Evolutionary conservation across 176 grass and related monocot species (phyloP).

Genomic region (Oryza brachyantha): DNA sequence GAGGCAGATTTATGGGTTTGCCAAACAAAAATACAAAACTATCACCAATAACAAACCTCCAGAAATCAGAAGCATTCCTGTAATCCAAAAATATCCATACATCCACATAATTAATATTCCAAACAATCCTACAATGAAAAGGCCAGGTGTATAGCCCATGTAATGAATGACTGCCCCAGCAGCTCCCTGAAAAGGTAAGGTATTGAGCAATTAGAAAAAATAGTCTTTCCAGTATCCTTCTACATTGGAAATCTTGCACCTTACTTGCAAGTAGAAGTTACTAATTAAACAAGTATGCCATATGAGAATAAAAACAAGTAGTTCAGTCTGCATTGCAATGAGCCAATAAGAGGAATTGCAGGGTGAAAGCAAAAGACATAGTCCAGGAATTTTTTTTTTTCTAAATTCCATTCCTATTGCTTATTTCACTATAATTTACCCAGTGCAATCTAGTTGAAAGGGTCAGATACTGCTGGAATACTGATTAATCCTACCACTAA

Average conservation of each 20-base stretch:
- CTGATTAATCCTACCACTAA: background rate
- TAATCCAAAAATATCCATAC: constrained; percentile 97
- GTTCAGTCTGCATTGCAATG: constrained; percentile 14
- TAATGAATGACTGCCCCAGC: constrained; percentile 63
- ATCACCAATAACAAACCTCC: constrained; percentile 64
- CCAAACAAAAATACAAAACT: background rate
- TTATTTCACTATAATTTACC: constrained; percentile 14
- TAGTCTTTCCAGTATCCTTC: constrained; percentile 15
- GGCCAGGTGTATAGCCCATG: constrained; percentile 79
- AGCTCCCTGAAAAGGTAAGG: constrained; percentile 62
- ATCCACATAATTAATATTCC: constrained; percentile 93
- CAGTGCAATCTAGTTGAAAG: constrained; percentile 28
- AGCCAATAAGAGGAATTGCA: constrained; percentile 23
- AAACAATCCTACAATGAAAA: constrained; percentile 82
- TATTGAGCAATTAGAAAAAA: constrained; percentile 38
- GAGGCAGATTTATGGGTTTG: too few species aligned
- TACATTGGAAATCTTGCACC: constrained; percentile 5
- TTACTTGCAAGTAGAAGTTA: constrained; percentile 29
- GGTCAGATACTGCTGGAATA: background rate
- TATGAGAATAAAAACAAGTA: background rate
- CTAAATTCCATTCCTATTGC: background rate
- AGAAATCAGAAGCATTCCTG: constrained; percentile 73
- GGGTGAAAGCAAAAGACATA: background rate
- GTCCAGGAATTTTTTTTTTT: background rate
- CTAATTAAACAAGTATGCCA: constrained; percentile 2